Percentiles rank a stretch among this genome's conserved stretches.
phyloP scores from a whole-genome alignment of 163 green algal genomes.

The Volvox carteri region DNA sequence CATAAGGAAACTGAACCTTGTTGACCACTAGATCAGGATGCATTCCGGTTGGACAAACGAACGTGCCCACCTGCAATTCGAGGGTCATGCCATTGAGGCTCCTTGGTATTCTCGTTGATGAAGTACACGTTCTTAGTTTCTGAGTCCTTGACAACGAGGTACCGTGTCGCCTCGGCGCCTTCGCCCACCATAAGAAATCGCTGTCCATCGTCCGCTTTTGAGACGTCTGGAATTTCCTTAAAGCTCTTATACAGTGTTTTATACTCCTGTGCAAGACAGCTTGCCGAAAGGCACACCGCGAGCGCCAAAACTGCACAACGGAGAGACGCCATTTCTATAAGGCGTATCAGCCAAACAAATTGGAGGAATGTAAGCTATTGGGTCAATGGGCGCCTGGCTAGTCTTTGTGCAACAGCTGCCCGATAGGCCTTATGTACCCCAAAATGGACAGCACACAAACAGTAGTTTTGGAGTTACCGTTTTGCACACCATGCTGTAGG shows the following conservation, averaged over 20 bases:
- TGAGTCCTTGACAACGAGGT: constrained; percentile 5
- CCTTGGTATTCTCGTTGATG: background rate
- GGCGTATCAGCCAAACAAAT: background rate
- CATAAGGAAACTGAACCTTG: background rate
- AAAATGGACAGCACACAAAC: too few species aligned
- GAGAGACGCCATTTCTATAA: background rate
- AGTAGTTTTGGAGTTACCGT: too few species aligned
- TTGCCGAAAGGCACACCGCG: background rate
- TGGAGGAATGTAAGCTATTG: background rate
- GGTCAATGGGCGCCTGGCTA: background rate
- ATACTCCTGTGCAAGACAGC: background rate
- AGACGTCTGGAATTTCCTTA: constrained; percentile 26
- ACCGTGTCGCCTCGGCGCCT: background rate
- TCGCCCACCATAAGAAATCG: constrained; percentile 10
- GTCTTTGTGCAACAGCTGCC: background rate
- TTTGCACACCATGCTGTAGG: too few species aligned
- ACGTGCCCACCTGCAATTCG: constrained; percentile 16
- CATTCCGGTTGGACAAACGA: background rate
- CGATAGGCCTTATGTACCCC: background rate
- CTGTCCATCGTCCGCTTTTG: constrained; percentile 33
- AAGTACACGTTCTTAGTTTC: constrained; percentile 17
- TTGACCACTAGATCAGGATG: background rate
- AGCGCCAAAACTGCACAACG: background rate
- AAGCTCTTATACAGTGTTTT: background rate
- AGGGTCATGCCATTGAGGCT: constrained; percentile 45